These are phyloP conservation scores for Solanum lignicaule DNA, from an alignment of 257 asterid species.

Conservation along the genomic window DNA sequence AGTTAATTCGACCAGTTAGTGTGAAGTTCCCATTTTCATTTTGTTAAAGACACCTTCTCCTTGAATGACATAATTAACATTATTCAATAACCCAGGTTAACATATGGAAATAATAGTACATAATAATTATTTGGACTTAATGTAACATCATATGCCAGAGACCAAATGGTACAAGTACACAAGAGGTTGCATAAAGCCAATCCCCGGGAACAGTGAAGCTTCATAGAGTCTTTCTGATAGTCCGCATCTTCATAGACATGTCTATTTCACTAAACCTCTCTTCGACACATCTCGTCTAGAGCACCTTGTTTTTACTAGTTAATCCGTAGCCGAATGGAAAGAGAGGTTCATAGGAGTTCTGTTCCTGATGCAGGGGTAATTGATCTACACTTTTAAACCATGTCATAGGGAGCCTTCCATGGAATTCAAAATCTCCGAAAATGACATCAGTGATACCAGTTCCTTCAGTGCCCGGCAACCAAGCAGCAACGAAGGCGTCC, in stretches of 20 bases:
- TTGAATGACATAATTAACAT: neutral
- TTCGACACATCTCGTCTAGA: slow-evolving; percentile 2
- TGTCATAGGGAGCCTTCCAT: slow-evolving; percentile 67
- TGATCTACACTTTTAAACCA: slow-evolving; percentile 73
- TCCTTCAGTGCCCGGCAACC: slow-evolving; percentile 91
- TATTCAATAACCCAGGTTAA: neutral
- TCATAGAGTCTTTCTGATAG: neutral
- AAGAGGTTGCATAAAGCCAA: neutral
- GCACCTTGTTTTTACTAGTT: slow-evolving; percentile 33
- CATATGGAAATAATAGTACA: neutral
- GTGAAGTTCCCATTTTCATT: neutral
- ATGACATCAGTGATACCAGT: slow-evolving; percentile 66
- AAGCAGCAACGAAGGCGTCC: slow-evolving; percentile 57
- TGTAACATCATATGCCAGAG: neutral
- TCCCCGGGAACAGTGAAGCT: neutral
- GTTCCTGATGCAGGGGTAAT: slow-evolving; percentile 40
- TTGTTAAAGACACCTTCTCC: neutral
- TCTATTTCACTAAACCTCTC: neutral
- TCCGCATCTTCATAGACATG: neutral
- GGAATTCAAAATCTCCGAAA: slow-evolving; percentile 59
- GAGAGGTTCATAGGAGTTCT: slow-evolving; percentile 45
- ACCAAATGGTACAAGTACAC: neutral
- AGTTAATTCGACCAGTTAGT: neutral
- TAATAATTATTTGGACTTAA: neutral
- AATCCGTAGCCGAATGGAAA: slow-evolving; percentile 66